Evolutionary conservation across 768 basidiomycete species (phyloP).

Genomic region (Scleroderma bovista): DNA sequence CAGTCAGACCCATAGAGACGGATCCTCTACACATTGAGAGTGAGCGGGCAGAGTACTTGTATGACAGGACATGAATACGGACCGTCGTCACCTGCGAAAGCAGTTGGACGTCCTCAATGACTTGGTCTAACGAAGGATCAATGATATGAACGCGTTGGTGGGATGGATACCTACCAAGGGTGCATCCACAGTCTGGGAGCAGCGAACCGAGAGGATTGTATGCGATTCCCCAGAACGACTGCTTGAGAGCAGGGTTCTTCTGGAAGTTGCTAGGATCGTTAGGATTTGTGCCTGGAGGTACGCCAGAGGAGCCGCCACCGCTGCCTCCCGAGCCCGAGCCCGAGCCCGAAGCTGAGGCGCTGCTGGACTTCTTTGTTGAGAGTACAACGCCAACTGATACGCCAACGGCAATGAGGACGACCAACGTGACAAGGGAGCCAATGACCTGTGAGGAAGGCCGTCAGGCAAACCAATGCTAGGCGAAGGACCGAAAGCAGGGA

Average conservation of each 20-base stretch:
- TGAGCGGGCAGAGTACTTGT: neutral
- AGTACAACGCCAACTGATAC: slow-evolving; percentile 63
- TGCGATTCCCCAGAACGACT: slow-evolving; percentile 81
- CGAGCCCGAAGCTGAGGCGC: slow-evolving; percentile 23
- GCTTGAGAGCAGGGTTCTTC: slow-evolving; percentile 61
- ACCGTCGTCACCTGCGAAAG: slow-evolving; percentile 79
- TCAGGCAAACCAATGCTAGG: neutral
- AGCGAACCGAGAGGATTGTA: slow-evolving; percentile 80
- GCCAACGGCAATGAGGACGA: slow-evolving; percentile 50
- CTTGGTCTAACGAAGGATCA: slow-evolving; percentile 32
- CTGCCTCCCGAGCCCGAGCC: slow-evolving; percentile 15
- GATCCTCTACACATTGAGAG: slow-evolving; percentile 25
- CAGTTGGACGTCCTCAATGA: slow-evolving; percentile 68
- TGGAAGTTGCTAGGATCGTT: slow-evolving; percentile 76
- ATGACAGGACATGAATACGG: slow-evolving; percentile 4
- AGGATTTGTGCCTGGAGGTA: slow-evolving; percentile 32
- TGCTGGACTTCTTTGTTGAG: slow-evolving; percentile 46
- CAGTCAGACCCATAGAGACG: slow-evolving; percentile 88
- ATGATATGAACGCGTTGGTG: slow-evolving; percentile 1
- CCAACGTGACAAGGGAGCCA: slow-evolving; percentile 41
- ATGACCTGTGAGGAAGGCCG: slow-evolving; percentile 39
- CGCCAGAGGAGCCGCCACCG: slow-evolving; percentile 3
- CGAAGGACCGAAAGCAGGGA: neutral
- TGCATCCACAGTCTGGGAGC: slow-evolving; percentile 62
- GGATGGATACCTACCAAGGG: slow-evolving; percentile 25